Base-by-base conservation (phyloP, 805 yeast species). In the Saccharomycopsis fibuligera region DNA sequence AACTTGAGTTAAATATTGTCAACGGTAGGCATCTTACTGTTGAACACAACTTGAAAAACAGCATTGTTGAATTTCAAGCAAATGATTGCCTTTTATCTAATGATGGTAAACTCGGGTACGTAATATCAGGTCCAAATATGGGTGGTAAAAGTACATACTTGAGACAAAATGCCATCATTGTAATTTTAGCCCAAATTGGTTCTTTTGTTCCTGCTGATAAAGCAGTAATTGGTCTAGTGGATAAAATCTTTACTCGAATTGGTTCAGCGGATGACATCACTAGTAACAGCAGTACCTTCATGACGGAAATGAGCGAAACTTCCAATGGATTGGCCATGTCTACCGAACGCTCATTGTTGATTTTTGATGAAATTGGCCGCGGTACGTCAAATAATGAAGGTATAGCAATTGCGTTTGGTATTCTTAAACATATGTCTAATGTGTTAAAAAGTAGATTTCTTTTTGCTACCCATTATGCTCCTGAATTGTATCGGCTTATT, bases 251-350 rank as follows among this genome's bases (percentile, higher is more conserved):
- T 58, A 81, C 93, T 21, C 70, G 96, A 24, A 80, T 87, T 60
- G 89, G 89, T 1, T 89, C 96, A 0, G 82, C 87, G 0, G 96
- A 89, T 65, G 87, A 87, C 58, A 73, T 89, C 24, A 76, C 77
- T 51, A 74, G 79, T 42, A 89, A 89, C 37, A 77, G 83, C 58
- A 83, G 93, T n/a, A 88, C 96, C 0, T 89, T 89, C 59, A 86
- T 88, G 96, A 86, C 84, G 14, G 96, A 89, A 58, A 87, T 89
- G 96, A 72, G 81, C 35, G 96, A 89, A 61, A 83, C 95, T 2
- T 78, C 87, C 2, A 66, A 70, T 39, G 87, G 89, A 31, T 61
- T 89, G 33, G 68, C 75, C 35, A 75, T 78, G 38, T 83, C 95
- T 6, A 82, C 93, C 0, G 56, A 67, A 1, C 67, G 73, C 31